A percentile compares a stretch with the other conserved stretches of the same genome.
phyloP scores from a whole-genome alignment of 495 filamentous ascomycete genomes.

The Trichoderma erinaceum region DNA sequence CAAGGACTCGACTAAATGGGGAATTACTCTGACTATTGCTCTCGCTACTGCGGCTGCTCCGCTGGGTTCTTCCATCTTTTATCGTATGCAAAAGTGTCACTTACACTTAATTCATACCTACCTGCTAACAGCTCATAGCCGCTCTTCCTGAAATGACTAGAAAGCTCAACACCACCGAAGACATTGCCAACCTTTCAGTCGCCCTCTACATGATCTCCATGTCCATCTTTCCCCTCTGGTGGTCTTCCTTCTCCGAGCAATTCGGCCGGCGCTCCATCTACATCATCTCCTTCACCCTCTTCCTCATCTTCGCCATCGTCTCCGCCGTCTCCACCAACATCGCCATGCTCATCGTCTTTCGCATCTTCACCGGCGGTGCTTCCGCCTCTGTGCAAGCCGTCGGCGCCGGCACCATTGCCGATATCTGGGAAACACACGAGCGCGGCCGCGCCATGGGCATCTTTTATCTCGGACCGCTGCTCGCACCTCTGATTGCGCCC shows the following conservation, averaged over 20 bases:
- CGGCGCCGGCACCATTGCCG: conserved; percentile 86
- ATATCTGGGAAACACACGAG: conserved; percentile 80
- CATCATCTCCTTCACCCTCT: conserved; percentile 71
- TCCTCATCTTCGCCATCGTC: conserved; percentile 69
- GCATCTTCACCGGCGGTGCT: conserved; percentile 74
- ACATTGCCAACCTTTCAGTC: conserved; percentile 74
- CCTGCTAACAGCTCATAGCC: conserved; percentile 39
- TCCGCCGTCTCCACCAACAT: conserved; percentile 71
- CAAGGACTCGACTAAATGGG: conserved; percentile 68
- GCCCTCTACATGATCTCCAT: conserved; percentile 87
- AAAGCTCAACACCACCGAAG: conserved; percentile 59
- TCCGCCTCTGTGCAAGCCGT: conserved; percentile 87
- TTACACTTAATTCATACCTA: neutral
- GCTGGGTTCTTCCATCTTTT: conserved; percentile 78
- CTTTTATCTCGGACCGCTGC: conserved; percentile 86
- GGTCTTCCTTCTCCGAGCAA: conserved; percentile 84
- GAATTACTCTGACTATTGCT: conserved; percentile 74
- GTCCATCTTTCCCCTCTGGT: conserved; percentile 91
- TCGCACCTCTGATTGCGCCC: conserved; percentile 76
- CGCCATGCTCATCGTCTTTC: conserved; percentile 79
- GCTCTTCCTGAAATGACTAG: conserved; percentile 62
- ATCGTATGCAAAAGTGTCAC: conserved; percentile 57
- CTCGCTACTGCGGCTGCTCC: conserved; percentile 70
- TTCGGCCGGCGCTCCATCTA: conserved; percentile 82
- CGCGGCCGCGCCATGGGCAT: conserved; percentile 85